These are phyloP conservation scores for Hirschfeldia incana DNA, from an alignment of 345 rosid genomes.

Conservation along the genomic window DNA sequence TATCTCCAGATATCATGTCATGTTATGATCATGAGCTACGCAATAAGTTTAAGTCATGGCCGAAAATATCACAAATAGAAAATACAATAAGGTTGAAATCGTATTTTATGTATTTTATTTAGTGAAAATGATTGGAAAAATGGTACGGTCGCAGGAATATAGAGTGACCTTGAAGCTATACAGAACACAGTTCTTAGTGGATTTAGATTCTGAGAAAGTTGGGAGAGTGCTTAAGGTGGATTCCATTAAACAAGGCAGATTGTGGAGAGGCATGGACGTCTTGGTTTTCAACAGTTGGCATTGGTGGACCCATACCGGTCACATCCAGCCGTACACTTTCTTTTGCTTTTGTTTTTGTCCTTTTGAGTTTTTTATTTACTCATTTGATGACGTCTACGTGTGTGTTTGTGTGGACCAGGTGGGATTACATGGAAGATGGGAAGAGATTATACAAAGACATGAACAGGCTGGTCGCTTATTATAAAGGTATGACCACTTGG, in stretches of 20 bases:
- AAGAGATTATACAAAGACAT: slow-evolving; percentile 64
- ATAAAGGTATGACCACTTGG: slow-evolving; percentile 91
- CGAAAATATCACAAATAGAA: background rate
- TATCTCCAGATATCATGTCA: slow-evolving; percentile 23
- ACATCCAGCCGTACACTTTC: slow-evolving; percentile 64
- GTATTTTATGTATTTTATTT: background rate
- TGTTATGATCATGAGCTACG: slow-evolving; percentile 29
- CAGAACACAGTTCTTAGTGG: slow-evolving; percentile 69
- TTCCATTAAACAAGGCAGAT: slow-evolving; percentile 59
- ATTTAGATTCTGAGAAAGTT: slow-evolving; percentile 45
- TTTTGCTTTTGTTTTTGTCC: background rate
- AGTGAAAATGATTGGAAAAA: background rate
- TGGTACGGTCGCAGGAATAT: slow-evolving; percentile 52
- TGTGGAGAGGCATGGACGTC: slow-evolving; percentile 91
- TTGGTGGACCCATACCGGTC: slow-evolving; percentile 90
- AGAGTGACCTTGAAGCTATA: slow-evolving; percentile 56
- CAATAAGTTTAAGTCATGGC: background rate
- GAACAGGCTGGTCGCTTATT: slow-evolving; percentile 77
- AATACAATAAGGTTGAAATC: background rate
- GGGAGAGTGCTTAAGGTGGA: slow-evolving; percentile 72
- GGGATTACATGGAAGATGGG: slow-evolving; percentile 74
- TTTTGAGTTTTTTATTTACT: background rate
- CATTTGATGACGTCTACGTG: background rate
- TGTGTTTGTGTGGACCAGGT: slow-evolving; percentile 47
- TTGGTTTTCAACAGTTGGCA: slow-evolving; percentile 87